Percentiles rank a stretch among this genome's conserved stretches.
Evolutionary conservation across 139 green algal genomes (phyloP).

Genomic region (Asterochloris erici): DNA sequence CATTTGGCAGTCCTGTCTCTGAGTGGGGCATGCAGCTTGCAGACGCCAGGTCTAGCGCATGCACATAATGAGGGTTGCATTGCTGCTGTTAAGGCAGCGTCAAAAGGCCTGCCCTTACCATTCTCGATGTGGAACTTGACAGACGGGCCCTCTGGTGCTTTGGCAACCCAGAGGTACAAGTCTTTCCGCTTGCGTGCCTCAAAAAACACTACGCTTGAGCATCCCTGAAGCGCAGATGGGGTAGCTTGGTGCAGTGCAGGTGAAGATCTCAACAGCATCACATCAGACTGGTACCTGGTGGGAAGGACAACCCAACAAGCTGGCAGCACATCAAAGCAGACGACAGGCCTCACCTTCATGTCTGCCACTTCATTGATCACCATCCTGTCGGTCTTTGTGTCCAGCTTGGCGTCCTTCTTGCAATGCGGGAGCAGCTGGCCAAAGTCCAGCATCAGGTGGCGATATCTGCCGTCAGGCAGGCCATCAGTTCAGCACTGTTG

Average conservation of each 20-base stretch:
- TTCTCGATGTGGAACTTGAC: conserved; percentile 95
- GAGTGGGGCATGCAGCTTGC: neutral
- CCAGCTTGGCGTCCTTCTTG: conserved; percentile 97
- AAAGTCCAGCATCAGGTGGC: conserved; percentile 95
- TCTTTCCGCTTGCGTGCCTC: conserved; percentile 94
- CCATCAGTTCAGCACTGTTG: neutral
- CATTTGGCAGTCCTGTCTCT: too few species aligned
- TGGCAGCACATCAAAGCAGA: neutral
- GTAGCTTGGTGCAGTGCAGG: neutral
- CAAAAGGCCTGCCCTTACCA: conserved; percentile 14
- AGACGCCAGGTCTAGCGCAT: neutral
- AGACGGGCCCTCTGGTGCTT: conserved; percentile 84
- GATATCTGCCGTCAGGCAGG: conserved; percentile 52
- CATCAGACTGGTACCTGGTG: neutral
- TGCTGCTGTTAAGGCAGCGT: neutral
- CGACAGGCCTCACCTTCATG: conserved; percentile 59
- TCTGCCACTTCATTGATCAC: conserved; percentile 96
- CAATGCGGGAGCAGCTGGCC: conserved; percentile 84
- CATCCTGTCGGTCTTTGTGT: conserved; percentile 86
- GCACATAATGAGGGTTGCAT: too few species aligned
- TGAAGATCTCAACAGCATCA: too few species aligned
- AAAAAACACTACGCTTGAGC: conserved; percentile 89
- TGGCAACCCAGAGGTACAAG: conserved; percentile 96
- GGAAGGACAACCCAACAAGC: neutral
- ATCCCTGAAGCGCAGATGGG: conserved; percentile 51